Base-by-base conservation (phyloP, 768 basidiomycete species). In the Nevesoporus exiguus region DNA sequence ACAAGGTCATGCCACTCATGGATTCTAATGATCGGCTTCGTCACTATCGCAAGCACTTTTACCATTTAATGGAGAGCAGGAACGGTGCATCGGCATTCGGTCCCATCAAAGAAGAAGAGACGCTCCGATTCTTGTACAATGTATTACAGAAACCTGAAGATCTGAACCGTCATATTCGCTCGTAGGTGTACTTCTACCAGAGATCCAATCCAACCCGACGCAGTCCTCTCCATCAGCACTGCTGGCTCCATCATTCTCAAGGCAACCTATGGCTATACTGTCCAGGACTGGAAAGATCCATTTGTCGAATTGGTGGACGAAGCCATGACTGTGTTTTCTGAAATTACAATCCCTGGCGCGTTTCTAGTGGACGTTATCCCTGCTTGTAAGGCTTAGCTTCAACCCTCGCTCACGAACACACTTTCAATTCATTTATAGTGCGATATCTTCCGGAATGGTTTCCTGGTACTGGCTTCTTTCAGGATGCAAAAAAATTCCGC, bases 221-320 rank as follows among this genome's bases (percentile, higher is more conserved):
- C 33, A 27, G 10, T 3, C 8, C 21, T 8, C 22, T 17, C 3
- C 5, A 21, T 15, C 25, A 67, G 67, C 17, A 48, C 51, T 15
- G 47, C 54, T 29, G 42, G 54, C 7, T 6, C 72, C 5, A 54
- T 74, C 25, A 70, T 75, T n/a, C 63, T 80, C 47, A 70, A 68
- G 31, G 61, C 75, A 9, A 62, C 68, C 0, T 78, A 80, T 40
- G 78, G 77, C 1, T 75, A 77, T 53, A 60, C 72, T 15, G 66
- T 73, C 13, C 53, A 69, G 52, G 57, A 68, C 2, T 63, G 56
- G n/a, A 56, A 73, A 0, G 77, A 80, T 47, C 71, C 66, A 15
- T 72, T 76, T 51, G 59, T 77, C n/a, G 56, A 51, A 15, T 51
- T 71, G 30, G 70, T 66, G 1, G 57, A 73, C 7, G 59, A 60